Conservation (phyloP, 2,329 filamentous ascomycete genomes). For the Lasiodiplodia gonubiensis region DNA sequence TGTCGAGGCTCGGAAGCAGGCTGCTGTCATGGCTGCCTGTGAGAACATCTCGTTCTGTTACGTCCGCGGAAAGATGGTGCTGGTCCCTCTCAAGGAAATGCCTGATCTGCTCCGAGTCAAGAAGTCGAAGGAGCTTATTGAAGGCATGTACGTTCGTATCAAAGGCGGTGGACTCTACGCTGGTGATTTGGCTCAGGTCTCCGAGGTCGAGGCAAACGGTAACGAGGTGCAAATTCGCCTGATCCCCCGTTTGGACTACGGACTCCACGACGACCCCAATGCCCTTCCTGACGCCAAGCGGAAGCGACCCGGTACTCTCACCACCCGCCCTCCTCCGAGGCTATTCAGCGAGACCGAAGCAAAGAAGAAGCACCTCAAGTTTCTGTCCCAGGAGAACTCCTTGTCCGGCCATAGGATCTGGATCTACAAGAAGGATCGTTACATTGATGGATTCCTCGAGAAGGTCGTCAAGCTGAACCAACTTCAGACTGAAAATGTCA, state of each 20-base stretch:
- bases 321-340: constrained; percentile 75
- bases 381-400: constrained; percentile 59
- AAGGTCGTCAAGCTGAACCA: constrained; percentile 92
- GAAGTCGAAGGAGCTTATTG: constrained; percentile 84
- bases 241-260: constrained; percentile 92
- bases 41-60: constrained; percentile 90
- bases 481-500: constrained; percentile 85
- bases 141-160: constrained; percentile 90
- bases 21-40: constrained; percentile 81
- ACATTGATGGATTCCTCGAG: constrained; percentile 89
- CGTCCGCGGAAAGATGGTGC: constrained; percentile 80
- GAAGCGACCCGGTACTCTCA: constrained; percentile 67
- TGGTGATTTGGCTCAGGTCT: constrained; percentile 87
- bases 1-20: constrained; percentile 85
- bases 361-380: constrained; percentile 79
- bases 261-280: constrained; percentile 77
- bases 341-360: constrained; percentile 94
- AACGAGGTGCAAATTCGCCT: constrained; percentile 85
- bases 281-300: constrained; percentile 65
- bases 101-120: constrained; percentile 86
- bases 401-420: constrained; percentile 73
- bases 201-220: constrained; percentile 92
- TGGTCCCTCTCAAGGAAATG: constrained; percentile 97
- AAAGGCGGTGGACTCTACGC: constrained; percentile 79
- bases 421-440: constrained; percentile 81